Percentiles rank a stretch among this genome's conserved stretches.
Conservation (phyloP, 2,329 filamentous ascomycete species). For the Cytospora paraplurivora region DNA sequence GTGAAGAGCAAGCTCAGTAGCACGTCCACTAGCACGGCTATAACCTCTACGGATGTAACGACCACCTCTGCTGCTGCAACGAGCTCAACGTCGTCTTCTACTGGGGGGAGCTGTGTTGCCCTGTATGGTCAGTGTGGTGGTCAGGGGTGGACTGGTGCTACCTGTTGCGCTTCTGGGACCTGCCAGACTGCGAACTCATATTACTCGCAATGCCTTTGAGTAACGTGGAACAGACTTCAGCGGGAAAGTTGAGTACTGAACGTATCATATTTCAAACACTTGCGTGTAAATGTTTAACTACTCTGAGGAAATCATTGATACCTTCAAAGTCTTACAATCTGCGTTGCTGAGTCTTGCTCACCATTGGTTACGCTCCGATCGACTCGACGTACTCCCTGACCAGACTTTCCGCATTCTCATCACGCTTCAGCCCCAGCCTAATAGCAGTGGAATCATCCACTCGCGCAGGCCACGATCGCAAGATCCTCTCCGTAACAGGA, state of each 20-base stretch:
- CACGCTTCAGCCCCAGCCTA: slow-evolving; percentile 20
- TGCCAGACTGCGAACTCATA: slow-evolving; percentile 22
- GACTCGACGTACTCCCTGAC: slow-evolving; percentile 27
- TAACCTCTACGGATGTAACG: slow-evolving; percentile 1
- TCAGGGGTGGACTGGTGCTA: slow-evolving; percentile 12
- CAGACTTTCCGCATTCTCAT: slow-evolving; percentile 25
- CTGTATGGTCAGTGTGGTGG: slow-evolving; percentile 25
- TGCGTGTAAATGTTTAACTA: slow-evolving; percentile 1
- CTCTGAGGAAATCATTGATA: neutral
- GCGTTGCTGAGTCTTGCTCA: neutral
- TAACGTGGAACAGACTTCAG: neutral
- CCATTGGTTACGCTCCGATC: slow-evolving; percentile 11
- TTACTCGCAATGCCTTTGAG: slow-evolving; percentile 24
- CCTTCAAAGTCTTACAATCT: neutral
- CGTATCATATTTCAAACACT: neutral
- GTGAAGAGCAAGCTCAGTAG: slow-evolving; percentile 45
- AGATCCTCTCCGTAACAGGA: slow-evolving; percentile 49
- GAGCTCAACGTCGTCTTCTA: slow-evolving; percentile 11
- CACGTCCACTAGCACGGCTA: slow-evolving; percentile 11
- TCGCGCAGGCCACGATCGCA: slow-evolving; percentile 56
- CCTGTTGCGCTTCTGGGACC: slow-evolving; percentile 17
- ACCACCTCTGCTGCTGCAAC: slow-evolving; percentile 6
- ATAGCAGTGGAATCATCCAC: slow-evolving; percentile 46
- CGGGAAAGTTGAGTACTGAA: neutral
- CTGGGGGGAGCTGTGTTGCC: slow-evolving; percentile 13